Base-by-base conservation (phyloP, 331 rosid species). In the Telfairia occidentalis region DNA sequence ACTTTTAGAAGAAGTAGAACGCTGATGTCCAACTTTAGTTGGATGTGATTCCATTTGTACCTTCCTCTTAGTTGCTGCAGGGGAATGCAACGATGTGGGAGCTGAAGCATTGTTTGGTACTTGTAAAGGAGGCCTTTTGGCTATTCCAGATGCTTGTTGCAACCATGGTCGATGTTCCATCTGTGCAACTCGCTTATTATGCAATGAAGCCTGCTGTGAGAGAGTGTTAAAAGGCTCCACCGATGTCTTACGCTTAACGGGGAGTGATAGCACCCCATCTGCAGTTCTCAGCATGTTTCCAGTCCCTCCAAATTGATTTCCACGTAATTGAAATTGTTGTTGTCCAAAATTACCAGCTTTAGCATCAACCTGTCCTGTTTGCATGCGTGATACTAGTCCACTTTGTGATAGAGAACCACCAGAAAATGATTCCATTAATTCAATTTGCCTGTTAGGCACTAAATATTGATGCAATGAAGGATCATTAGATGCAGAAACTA, bases 141-240 rank as follows among this genome's bases (percentile, higher is more conserved):
- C 84, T 38, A 87, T 65, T 32, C 81, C 64, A 49, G 97, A 70
- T 37, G 6, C 80, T 75, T 85, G 92, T 77, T 84, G 97, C 85
- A 87, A 77, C 99, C 97, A 89, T 73, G 97, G 97, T 52, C 92
- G 88, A 63, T 81, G 83, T 48, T 81, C 92, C 83, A 75, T 54
- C 40, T 81, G 84, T 46, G 86, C 88, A 53, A 76, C 74, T 58
- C 91, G 85, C 86, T 90, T 92, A 61, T 75, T 85, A 54, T 87
- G 81, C 61, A 82, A 34, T 28, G 82, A 81, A 45, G 79, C 55
- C 43, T 42, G 81, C 74, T 83, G 85, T 1, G 28, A 37, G 26
- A 50, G 58, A 32, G 79, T 75, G 57, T 81, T 55, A 57, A 74
- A 63, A 3, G 84, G 32, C 13, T 90, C 99, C 58, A 38, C 7